These are phyloP conservation scores for Boletellus emodensis DNA, from an alignment of 768 basidiomycete genomes.

Conservation along the genomic window DNA sequence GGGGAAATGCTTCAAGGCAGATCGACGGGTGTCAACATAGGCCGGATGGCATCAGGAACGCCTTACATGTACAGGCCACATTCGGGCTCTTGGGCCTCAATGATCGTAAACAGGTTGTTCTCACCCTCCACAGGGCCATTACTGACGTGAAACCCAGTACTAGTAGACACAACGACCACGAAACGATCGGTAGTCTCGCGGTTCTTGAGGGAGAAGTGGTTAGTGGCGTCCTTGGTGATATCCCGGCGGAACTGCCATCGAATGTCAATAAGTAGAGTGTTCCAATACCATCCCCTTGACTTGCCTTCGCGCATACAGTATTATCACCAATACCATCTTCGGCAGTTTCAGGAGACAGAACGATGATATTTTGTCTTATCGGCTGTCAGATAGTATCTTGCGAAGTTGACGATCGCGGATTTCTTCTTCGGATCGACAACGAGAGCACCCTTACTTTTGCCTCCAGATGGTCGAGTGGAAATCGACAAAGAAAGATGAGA, in stretches of 20 bases:
- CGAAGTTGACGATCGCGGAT: not conserved
- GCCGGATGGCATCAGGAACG: not conserved
- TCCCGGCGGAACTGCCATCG: not conserved
- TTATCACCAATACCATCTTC: not conserved
- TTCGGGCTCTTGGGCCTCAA: not conserved
- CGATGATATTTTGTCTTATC: not conserved
- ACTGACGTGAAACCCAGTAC: too few relatives aligned
- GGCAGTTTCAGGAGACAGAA: not conserved
- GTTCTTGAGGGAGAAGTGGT: too few relatives aligned
- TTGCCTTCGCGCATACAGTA: not conserved
- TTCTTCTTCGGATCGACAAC: not conserved
- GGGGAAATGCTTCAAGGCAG: not conserved
- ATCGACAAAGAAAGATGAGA: too few relatives aligned
- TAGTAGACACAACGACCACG: too few relatives aligned
- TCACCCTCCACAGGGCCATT: not conserved
- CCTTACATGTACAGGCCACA: not conserved
- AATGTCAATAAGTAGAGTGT: not conserved
- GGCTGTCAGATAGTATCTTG: not conserved
- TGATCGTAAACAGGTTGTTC: not conserved
- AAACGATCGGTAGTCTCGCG: too few relatives aligned
- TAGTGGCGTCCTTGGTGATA: not conserved
- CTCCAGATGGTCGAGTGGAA: not conserved
- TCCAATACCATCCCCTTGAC: too few relatives aligned
- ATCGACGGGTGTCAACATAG: not conserved
- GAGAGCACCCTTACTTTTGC: not conserved